phyloP scores from a whole-genome alignment of 2,329 filamentous ascomycete genomes.

The Xylaria hypoxylon region DNA sequence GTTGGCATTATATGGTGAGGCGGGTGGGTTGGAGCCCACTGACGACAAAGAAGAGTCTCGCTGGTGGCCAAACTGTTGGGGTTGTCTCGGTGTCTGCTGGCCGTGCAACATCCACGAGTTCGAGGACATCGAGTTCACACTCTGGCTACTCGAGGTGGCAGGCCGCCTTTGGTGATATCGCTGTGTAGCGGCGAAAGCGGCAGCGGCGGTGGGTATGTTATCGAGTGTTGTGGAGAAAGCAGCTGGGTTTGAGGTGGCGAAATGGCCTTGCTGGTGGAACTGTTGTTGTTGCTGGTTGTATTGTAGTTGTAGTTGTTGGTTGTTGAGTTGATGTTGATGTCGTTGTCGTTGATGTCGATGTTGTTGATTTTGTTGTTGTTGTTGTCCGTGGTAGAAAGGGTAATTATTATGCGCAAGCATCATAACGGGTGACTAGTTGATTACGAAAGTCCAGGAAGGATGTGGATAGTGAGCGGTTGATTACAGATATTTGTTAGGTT shows the following conservation, averaged over 20 bases:
- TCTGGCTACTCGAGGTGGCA: conserved; percentile 40
- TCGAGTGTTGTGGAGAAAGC: conserved; percentile 51
- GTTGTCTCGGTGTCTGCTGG: conserved; percentile 47
- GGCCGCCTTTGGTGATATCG: conserved; percentile 42
- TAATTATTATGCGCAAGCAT: conserved; percentile 50
- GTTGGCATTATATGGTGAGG: conserved; percentile 67
- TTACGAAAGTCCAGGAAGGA: conserved; percentile 23
- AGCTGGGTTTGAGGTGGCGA: conserved; percentile 19
- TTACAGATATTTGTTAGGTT: conserved; percentile 32
- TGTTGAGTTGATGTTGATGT: conserved; percentile 14
- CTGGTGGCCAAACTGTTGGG: conserved; percentile 61
- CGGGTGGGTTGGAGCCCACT: conserved; percentile 68
- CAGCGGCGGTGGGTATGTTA: conserved; percentile 50
- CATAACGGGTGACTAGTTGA: conserved; percentile 43
- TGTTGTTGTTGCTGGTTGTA: conserved; percentile 46
- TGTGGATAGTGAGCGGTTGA: conserved; percentile 29
- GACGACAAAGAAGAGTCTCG: conserved; percentile 72
- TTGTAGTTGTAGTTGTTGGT: conserved; percentile 42
- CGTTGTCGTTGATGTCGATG: conserved; percentile 31
- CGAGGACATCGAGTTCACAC: conserved; percentile 49
- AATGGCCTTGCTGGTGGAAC: conserved; percentile 11
- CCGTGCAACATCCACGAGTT: conserved; percentile 48
- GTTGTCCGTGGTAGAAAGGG: conserved; percentile 41
- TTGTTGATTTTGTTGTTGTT: conserved; percentile 33
- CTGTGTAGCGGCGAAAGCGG: conserved; percentile 47